phyloP scores from a whole-genome alignment of 225 moss, liverwort and hornwort genomes.

The Straminergon stramineum region DNA sequence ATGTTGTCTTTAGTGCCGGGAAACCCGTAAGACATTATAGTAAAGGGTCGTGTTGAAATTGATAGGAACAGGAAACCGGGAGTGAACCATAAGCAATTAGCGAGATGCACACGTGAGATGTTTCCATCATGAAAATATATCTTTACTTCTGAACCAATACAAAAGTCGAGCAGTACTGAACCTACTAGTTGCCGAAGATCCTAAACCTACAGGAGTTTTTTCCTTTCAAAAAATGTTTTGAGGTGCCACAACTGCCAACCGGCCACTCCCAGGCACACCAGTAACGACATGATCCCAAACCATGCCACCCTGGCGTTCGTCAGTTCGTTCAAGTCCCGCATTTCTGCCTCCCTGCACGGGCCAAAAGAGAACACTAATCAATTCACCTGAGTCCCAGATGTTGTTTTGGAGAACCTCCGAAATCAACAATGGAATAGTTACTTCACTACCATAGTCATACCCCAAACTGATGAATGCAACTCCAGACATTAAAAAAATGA shows the following conservation, averaged over 20 bases:
- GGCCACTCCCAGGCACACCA: slow-evolving; percentile 76
- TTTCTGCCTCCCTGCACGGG: slow-evolving; percentile 77
- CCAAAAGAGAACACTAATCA: background rate
- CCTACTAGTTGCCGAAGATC: slow-evolving; percentile 2
- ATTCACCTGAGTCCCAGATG: background rate
- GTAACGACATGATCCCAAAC: slow-evolving; percentile 92
- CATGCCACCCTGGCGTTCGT: slow-evolving; percentile 95
- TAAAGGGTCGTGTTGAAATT: background rate
- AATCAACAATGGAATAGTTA: background rate
- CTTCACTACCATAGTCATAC: background rate
- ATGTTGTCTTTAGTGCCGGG: background rate
- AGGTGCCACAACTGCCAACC: slow-evolving; percentile 95
- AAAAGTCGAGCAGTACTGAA: background rate
- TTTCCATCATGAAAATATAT: background rate
- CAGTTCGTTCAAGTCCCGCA: slow-evolving; percentile 77
- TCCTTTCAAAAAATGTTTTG: slow-evolving; percentile 92
- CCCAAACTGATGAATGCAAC: background rate
- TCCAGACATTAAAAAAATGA: background rate
- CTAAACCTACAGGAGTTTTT: slow-evolving; percentile 58
- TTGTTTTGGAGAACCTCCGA: background rate
- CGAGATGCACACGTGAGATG: background rate
- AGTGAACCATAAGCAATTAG: background rate
- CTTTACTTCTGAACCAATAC: slow-evolving; percentile 1
- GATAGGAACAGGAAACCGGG: background rate
- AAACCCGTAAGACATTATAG: background rate